Percentiles rank a stretch among this genome's conserved stretches.
phyloP scores from a whole-genome alignment of 1,284 basidiomycete species.

The Trichosporon inkin region DNA sequence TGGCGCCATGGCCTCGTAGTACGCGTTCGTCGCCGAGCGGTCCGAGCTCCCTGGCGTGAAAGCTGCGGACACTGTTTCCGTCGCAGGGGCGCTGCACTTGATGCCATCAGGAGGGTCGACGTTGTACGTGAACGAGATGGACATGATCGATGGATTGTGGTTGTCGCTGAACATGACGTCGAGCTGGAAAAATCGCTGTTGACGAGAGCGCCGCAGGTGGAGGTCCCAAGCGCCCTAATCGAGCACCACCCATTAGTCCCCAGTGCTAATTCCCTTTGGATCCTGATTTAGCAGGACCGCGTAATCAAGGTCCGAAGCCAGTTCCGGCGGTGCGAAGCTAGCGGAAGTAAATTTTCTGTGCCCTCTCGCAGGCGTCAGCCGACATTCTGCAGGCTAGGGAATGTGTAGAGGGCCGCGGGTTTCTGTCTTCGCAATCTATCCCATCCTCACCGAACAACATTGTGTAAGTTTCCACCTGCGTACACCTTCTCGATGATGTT shows the following conservation, averaged over 20 bases:
- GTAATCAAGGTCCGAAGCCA: too few species aligned
- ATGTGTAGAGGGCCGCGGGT: too few species aligned
- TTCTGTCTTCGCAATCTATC: neutral
- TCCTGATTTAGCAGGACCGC: too few species aligned
- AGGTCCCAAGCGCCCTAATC: neutral
- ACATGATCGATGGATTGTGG: conserved; percentile 8
- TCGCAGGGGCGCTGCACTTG: neutral
- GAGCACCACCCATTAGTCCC: too few species aligned
- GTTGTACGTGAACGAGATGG: conserved; percentile 24
- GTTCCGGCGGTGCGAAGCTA: too few species aligned
- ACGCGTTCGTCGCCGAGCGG: conserved; percentile 23
- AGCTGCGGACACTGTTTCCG: conserved; percentile 1
- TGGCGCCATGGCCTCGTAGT: conserved; percentile 24
- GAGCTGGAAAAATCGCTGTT: neutral
- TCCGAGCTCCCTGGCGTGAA: neutral
- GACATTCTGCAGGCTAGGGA: too few species aligned
- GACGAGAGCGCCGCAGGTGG: neutral
- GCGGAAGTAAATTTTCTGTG: too few species aligned
- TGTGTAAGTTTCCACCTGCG: neutral
- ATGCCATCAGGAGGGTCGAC: conserved; percentile 24
- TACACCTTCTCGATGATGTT: conserved; percentile 24
- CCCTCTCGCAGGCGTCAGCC: too few species aligned
- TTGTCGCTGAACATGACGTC: conserved; percentile 6
- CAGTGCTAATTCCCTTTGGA: too few species aligned
- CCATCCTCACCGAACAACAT: neutral